Conservation (phyloP, 805 yeast species). For the Cyberlindnera subsufficiens region DNA sequence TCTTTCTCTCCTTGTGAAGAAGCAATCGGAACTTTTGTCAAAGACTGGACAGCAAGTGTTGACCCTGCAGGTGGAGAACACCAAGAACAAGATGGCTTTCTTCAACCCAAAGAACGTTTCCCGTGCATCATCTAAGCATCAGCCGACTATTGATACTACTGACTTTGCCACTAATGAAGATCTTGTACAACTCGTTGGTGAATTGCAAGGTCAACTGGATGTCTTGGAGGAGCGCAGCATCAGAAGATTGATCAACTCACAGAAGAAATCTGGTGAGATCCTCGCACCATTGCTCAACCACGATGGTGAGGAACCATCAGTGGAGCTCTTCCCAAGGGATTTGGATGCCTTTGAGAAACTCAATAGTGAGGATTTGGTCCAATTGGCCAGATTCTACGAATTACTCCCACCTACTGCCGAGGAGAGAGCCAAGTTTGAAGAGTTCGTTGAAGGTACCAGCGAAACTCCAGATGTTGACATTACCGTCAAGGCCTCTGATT, state of each 20-base stretch:
- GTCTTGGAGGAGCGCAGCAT: constrained; percentile 71
- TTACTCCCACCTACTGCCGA: constrained; percentile 58
- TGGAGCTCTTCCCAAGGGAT: constrained; percentile 51
- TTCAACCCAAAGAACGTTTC: constrained; percentile 15
- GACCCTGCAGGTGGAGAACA: constrained; percentile 56
- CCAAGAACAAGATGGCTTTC: constrained; percentile 34
- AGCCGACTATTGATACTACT: constrained; percentile 31
- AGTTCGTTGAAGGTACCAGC: constrained; percentile 45
- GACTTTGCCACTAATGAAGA: constrained; percentile 80
- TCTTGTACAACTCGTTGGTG: constrained; percentile 80
- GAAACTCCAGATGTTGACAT: constrained; percentile 28
- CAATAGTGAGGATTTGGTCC: constrained; percentile 38
- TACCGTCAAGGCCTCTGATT: constrained; percentile 22
- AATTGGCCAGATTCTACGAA: constrained; percentile 69
- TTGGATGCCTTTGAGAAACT: constrained; percentile 46
- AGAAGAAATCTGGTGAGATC: constrained; percentile 34
- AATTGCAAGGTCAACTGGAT: constrained; percentile 83
- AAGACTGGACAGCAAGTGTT: constrained; percentile 78
- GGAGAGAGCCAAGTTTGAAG: constrained; percentile 46
- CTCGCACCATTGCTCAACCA: constrained; percentile 70
- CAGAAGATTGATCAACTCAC: constrained; percentile 62
- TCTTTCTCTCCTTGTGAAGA: constrained; percentile 49
- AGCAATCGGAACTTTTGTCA: constrained; percentile 60
- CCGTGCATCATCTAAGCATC: constrained; percentile 2
- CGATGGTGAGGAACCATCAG: constrained; percentile 68